These are phyloP conservation scores for Cladosporium sp. DNA, from an alignment of 2,329 filamentous ascomycete genomes.

Conservation along the genomic window DNA sequence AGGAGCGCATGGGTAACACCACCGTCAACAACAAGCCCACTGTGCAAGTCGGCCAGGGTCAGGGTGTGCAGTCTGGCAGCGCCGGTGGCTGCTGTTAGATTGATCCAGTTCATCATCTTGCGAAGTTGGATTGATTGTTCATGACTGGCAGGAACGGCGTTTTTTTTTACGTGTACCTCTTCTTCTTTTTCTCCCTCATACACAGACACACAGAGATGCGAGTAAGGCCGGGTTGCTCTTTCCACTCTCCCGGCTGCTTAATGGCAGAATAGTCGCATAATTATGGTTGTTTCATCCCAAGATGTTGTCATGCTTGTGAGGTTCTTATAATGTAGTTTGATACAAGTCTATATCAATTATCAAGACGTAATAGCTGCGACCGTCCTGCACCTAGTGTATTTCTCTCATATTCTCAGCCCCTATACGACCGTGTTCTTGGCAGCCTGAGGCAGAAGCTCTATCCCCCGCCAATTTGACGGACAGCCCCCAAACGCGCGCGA, in stretches of 20 bases:
- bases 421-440: no score
- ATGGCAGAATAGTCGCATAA: constrained; percentile 2
- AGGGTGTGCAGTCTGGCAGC: constrained; percentile 84
- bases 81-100: constrained; percentile 86
- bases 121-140: constrained; percentile 8
- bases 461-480: no score
- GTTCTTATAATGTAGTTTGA: no score
- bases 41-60: constrained; percentile 90
- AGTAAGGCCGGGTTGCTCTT: background rate
- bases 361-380: no score
- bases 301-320: no score
- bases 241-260: background rate
- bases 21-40: constrained; percentile 98
- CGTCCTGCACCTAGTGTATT: no score
- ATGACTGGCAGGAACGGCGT: constrained; percentile 2
- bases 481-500: no score
- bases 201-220: background rate
- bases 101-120: background rate
- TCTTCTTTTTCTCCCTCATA: background rate
- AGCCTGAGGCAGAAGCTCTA: no score
- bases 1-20: constrained; percentile 98
- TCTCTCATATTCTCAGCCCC: no score
- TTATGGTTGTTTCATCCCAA: background rate
- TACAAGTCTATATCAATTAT: no score
- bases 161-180: background rate